A percentile compares a stretch with the other conserved stretches of the same genome.
Evolutionary conservation across 2,329 filamentous ascomycete species (phyloP).

Genomic region (Neopestalotiopsis rosae): DNA sequence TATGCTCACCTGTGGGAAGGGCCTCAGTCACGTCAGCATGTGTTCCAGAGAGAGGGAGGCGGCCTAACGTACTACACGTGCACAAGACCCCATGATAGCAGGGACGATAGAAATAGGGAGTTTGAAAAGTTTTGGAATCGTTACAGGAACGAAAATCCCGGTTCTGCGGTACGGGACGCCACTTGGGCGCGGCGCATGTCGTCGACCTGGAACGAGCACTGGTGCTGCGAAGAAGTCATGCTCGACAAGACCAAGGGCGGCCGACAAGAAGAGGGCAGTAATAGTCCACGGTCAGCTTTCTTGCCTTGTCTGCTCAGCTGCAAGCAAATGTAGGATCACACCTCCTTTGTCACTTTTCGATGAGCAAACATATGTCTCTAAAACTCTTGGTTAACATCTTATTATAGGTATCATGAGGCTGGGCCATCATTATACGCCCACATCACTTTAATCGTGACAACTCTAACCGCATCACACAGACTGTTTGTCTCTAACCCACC

Average conservation of each 20-base stretch:
- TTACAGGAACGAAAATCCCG: slow-evolving; percentile 19
- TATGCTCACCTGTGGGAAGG: slow-evolving; percentile 28
- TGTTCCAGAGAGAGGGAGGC: slow-evolving; percentile 21
- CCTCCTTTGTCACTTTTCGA: background rate
- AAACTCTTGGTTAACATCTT: background rate
- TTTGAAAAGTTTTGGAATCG: slow-evolving; percentile 23
- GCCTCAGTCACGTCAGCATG: slow-evolving; percentile 28
- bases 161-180: slow-evolving; percentile 21
- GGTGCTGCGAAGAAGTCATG: slow-evolving; percentile 31
- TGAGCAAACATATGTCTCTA: background rate
- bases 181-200: slow-evolving; percentile 26
- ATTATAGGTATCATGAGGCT: slow-evolving; percentile 25
- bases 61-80: slow-evolving; percentile 29
- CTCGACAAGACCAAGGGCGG: background rate
- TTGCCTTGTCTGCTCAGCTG: slow-evolving; percentile 26
- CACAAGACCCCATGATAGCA: slow-evolving; percentile 20
- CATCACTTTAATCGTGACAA: slow-evolving; percentile 26
- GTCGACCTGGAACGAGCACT: slow-evolving; percentile 29
- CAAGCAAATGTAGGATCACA: slow-evolving; percentile 25
- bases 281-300: slow-evolving; percentile 18
- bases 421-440: slow-evolving; percentile 25
- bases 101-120: slow-evolving; percentile 25
- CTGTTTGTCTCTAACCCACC: slow-evolving; percentile 20
- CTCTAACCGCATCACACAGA: slow-evolving; percentile 25
- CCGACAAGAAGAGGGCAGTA: background rate